Percentiles rank a stretch among this genome's conserved stretches.
Conservation (phyloP, 148 eudicot species). For the Chenopodium formosanum region DNA sequence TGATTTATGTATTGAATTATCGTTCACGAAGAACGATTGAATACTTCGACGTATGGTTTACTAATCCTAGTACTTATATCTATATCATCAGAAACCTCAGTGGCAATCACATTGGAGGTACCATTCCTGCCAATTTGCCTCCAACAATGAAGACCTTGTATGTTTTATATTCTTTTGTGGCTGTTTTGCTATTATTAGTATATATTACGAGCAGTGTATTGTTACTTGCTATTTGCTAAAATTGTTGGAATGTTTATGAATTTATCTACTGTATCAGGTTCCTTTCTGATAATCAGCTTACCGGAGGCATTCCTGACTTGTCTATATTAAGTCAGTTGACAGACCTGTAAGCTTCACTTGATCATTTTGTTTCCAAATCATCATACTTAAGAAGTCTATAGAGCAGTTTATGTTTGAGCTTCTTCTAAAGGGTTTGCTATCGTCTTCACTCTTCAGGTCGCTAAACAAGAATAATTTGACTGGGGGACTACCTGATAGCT, state of each 20-base stretch:
- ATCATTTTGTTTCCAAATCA: neutral
- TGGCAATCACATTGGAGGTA: slow-evolving; percentile 86
- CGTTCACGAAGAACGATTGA: slow-evolving; percentile 1
- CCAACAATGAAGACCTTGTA: slow-evolving; percentile 76
- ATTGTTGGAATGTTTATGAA: too few species aligned
- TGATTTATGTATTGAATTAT: neutral
- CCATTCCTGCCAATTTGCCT: slow-evolving; percentile 76
- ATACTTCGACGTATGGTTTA: slow-evolving; percentile 11
- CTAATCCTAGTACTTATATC: slow-evolving; percentile 8
- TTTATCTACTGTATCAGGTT: slow-evolving; percentile 33
- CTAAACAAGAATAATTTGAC: slow-evolving; percentile 62
- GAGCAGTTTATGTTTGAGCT: neutral
- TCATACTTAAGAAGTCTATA: neutral
- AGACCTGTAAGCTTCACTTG: slow-evolving; percentile 58
- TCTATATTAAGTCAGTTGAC: slow-evolving; percentile 70
- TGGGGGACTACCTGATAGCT: slow-evolving; percentile 78
- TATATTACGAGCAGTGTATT: neutral
- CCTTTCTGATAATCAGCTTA: slow-evolving; percentile 78
- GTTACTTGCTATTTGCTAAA: neutral
- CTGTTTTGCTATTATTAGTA: neutral
- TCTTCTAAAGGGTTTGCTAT: neutral
- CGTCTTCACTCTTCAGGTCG: slow-evolving; percentile 49
- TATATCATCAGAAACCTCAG: slow-evolving; percentile 67
- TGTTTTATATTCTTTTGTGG: slow-evolving; percentile 22
- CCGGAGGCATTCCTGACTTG: slow-evolving; percentile 72